Conservation (phyloP, 179 eudicot species). For the Silene coronaria region DNA sequence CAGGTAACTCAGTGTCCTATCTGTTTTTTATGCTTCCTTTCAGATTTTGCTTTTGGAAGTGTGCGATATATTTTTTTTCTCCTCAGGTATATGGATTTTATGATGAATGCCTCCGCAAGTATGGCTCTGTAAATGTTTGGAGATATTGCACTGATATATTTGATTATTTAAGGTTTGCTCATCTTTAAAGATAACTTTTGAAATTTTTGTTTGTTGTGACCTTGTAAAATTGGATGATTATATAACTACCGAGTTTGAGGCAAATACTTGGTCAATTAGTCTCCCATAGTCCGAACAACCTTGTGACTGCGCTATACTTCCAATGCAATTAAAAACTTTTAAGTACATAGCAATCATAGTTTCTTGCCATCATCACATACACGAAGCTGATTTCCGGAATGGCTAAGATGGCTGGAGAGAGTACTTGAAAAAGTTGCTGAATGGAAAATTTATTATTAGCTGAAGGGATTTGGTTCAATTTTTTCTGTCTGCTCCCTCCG, state of each 20-base stretch:
- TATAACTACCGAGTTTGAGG: background rate
- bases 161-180: conserved; percentile 83
- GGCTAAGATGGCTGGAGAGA: background rate
- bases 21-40: background rate
- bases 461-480: background rate
- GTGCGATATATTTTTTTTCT: conserved; percentile 21
- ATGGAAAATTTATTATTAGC: background rate
- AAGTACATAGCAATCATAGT: background rate
- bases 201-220: background rate
- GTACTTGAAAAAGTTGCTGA: background rate
- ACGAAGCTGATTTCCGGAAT: background rate
- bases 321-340: background rate
- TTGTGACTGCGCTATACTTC: background rate
- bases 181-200: background rate
- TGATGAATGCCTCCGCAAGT: conserved; percentile 89
- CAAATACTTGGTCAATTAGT: background rate
- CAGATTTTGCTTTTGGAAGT: conserved; percentile 11
- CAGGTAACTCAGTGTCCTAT: conserved; percentile 43
- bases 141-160: conserved; percentile 95
- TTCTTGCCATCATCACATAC: no score
- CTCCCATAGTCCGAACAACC: background rate
- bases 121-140: conserved; percentile 95
- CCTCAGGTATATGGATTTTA: conserved; percentile 94
- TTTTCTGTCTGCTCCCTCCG: background rate
- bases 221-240: conserved; percentile 2